A percentile compares a stretch with the other conserved stretches of the same genome.
Evolutionary conservation across 164 flowering plant species (phyloP).

Genomic region (Vitis cinerea): DNA sequence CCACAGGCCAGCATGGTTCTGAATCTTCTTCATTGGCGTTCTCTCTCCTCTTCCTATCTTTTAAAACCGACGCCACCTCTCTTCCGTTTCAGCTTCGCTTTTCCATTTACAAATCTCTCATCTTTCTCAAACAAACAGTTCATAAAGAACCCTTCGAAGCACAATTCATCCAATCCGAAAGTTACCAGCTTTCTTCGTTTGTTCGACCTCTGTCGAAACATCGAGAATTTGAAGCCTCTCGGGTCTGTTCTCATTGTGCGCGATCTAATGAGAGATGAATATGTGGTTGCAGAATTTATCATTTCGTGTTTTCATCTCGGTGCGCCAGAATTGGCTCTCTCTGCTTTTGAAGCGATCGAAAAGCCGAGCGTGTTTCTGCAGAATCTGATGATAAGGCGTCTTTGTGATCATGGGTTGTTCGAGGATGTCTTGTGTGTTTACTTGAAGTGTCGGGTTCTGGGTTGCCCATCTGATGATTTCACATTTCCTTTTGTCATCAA

Average conservation of each 20-base stretch:
- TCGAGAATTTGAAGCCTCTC: conserved; percentile 25
- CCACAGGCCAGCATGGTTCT: not conserved
- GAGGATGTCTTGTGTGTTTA: conserved; percentile 24
- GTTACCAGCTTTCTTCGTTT: conserved; percentile 6
- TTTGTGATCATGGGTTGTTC: conserved; percentile 26
- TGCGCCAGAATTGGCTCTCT: conserved; percentile 28
- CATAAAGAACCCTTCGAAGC: not conserved
- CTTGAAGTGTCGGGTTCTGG: conserved; percentile 15
- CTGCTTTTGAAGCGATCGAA: conserved; percentile 12
- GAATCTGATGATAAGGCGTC: conserved; percentile 31
- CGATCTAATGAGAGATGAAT: conserved; percentile 12
- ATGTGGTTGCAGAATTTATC: conserved; percentile 13
- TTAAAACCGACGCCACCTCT: not conserved
- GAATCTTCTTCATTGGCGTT: conserved; percentile 1
- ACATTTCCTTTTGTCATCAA: conserved; percentile 43
- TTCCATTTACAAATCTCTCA: not conserved
- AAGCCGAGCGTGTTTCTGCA: conserved; percentile 25
- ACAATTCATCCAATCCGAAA: conserved; percentile 1
- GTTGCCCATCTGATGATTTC: conserved; percentile 29
- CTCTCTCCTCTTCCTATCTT: not conserved
- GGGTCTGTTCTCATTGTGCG: conserved; percentile 24
- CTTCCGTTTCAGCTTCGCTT: not conserved
- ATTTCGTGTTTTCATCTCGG: conserved; percentile 32
- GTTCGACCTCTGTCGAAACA: conserved; percentile 15
- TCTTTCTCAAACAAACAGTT: not conserved